Percentiles rank a stretch among this genome's conserved stretches.
phyloP scores from a whole-genome alignment of 495 filamentous ascomycete species.

The Aspergillus bridgeri region DNA sequence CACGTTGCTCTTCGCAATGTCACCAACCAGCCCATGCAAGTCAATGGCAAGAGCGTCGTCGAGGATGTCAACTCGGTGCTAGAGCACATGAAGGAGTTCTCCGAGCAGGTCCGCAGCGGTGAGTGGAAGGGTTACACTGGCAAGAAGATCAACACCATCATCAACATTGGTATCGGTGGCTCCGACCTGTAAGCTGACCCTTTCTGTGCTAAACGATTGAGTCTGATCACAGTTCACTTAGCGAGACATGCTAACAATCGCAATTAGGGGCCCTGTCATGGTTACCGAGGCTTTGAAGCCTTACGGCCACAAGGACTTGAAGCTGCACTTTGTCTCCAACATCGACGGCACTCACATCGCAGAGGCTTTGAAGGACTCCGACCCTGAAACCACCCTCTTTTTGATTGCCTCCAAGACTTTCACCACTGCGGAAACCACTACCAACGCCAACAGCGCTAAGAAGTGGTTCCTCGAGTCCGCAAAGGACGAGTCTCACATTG shows the following conservation, averaged over 20 bases:
- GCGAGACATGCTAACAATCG: conserved; percentile 29
- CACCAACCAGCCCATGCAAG: conserved; percentile 79
- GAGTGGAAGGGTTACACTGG: conserved; percentile 99
- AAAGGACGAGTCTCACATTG: conserved; percentile 71
- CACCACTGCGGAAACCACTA: conserved; percentile 94
- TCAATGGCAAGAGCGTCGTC: conserved; percentile 93
- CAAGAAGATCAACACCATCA: conserved; percentile 91
- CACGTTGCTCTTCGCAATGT: conserved; percentile 91
- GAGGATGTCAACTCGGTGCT: conserved; percentile 89
- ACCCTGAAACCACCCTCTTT: conserved; percentile 97
- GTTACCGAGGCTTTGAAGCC: conserved; percentile 95
- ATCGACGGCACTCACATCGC: conserved; percentile 98
- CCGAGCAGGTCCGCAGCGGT: conserved; percentile 87
- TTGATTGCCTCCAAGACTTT: conserved; percentile 98
- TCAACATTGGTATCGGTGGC: conserved; percentile 98
- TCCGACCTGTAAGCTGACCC: conserved; percentile 78
- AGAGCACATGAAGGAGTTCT: conserved; percentile 96
- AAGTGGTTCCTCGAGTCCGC: conserved; percentile 88
- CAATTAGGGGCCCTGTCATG: conserved; percentile 87
- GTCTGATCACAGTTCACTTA: background rate
- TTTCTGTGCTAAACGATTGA: background rate
- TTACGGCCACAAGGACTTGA: conserved; percentile 80
- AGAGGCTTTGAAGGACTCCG: conserved; percentile 81
- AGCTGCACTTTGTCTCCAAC: conserved; percentile 97
- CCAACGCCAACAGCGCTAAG: conserved; percentile 97